A percentile compares a stretch with the other conserved stretches of the same genome.
These are phyloP conservation scores for Lodderomyces theae DNA, from an alignment of 1,139 yeast genomes.

Conservation along the genomic window DNA sequence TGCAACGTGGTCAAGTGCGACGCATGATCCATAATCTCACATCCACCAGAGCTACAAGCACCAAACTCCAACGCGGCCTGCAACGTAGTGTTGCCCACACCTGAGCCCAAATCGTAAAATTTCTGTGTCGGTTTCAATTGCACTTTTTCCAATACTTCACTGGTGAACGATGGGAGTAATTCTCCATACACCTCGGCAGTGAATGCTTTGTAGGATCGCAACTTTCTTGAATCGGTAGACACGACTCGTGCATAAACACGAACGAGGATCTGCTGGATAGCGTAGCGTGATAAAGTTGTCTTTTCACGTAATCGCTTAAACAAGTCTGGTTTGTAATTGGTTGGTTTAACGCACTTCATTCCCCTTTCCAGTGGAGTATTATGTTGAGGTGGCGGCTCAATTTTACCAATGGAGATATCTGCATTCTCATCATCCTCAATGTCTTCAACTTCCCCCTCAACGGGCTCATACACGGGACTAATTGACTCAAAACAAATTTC, in stretches of 20 bases:
- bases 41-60: constrained; percentile 73
- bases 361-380: constrained; percentile 7
- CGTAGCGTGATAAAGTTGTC: constrained; percentile 49
- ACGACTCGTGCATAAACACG: constrained; percentile 76
- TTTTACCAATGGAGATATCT: constrained; percentile 2
- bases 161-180: constrained; percentile 71
- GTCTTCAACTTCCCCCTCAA: constrained; percentile 4
- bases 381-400: constrained; percentile 4
- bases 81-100: constrained; percentile 88
- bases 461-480: constrained; percentile 15
- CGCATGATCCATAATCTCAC: constrained; percentile 86
- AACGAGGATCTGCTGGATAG: constrained; percentile 67
- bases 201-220: constrained; percentile 77
- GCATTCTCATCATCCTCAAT: constrained; percentile 5
- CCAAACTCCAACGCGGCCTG: constrained; percentile 91
- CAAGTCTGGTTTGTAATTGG: constrained; percentile 25
- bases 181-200: constrained; percentile 94
- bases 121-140: constrained; percentile 50
- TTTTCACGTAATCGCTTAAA: constrained; percentile 30
- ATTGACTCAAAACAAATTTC: constrained; percentile 21
- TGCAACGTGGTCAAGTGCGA: constrained; percentile 66
- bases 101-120: constrained; percentile 87
- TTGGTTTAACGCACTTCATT: constrained; percentile 4
- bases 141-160: constrained; percentile 66
- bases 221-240: constrained; percentile 64